Percentiles rank a stretch among this genome's conserved stretches.
Evolutionary conservation across 192 early-diverging fungal species (phyloP).

Genomic region (Backusella tarrabulga): DNA sequence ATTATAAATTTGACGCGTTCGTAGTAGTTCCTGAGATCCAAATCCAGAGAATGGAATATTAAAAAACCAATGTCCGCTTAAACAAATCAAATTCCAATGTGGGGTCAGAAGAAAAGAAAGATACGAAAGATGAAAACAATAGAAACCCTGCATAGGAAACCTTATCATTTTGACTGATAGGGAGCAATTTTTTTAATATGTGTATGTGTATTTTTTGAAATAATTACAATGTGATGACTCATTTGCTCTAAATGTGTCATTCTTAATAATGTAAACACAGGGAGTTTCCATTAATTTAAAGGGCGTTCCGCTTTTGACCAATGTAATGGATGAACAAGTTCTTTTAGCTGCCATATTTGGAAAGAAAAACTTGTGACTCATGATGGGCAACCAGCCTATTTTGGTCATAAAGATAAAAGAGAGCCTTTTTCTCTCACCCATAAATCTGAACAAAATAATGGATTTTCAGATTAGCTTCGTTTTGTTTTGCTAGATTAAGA

Average conservation of each 20-base stretch:
- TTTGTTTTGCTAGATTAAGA: not conserved
- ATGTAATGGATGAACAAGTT: not conserved
- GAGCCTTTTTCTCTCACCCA: not conserved
- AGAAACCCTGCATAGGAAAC: no score
- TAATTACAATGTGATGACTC: not conserved
- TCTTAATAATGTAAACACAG: slow-evolving; percentile 1
- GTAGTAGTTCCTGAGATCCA: not conserved
- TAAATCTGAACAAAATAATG: not conserved
- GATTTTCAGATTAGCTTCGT: not conserved
- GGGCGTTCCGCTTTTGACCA: not conserved
- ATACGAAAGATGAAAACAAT: not conserved
- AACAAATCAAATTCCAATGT: not conserved
- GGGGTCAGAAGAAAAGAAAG: not conserved
- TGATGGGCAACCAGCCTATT: not conserved
- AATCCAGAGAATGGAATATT: not conserved
- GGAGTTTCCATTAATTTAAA: not conserved
- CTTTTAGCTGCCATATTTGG: not conserved
- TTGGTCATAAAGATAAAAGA: not conserved
- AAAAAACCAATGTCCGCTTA: not conserved
- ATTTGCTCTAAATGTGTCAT: not conserved
- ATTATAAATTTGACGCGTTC: not conserved
- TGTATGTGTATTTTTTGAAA: not conserved
- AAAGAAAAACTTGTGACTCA: slow-evolving; percentile 4
- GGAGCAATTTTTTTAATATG: not conserved
- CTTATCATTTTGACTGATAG: not conserved